Evolutionary conservation across 2,329 filamentous ascomycete genomes (phyloP).

Genomic region (Cladosporium oxysporum): DNA sequence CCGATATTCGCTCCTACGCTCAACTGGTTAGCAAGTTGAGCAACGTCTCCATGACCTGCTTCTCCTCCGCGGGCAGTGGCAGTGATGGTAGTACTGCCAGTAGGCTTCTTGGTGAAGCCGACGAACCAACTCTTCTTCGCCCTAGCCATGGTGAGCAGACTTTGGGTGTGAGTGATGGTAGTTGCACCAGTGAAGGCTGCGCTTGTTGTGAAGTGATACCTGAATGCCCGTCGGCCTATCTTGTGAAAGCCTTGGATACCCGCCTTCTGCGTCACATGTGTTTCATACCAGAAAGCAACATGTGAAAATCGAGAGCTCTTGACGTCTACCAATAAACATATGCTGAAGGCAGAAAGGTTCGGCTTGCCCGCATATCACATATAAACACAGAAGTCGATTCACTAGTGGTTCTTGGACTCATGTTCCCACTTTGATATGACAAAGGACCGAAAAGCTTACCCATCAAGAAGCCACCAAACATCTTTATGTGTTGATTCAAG

Average conservation of each 20-base stretch:
- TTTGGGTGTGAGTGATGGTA: slow-evolving; percentile 7
- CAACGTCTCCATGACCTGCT: background rate
- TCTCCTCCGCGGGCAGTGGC: background rate
- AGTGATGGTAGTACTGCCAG: background rate
- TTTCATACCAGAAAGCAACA: background rate
- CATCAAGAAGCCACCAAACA: slow-evolving; percentile 11
- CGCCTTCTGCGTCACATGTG: background rate
- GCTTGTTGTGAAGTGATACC: slow-evolving; percentile 1
- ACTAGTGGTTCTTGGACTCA: background rate
- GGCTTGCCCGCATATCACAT: background rate
- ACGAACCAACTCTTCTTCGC: slow-evolving; percentile 15
- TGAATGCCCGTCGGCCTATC: background rate
- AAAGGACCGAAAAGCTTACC: background rate
- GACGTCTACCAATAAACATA: background rate
- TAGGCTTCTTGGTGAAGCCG: background rate
- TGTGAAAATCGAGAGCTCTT: background rate
- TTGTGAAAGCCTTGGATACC: background rate
- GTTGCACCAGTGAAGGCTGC: background rate
- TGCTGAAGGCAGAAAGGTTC: background rate
- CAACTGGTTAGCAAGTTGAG: slow-evolving; percentile 4
- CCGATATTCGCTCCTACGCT: slow-evolving; percentile 20
- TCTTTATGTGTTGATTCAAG: background rate
- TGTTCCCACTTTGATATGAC: background rate
- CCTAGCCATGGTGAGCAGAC: slow-evolving; percentile 13
- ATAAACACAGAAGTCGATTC: background rate